These are phyloP conservation scores for Rhizopogon vinicolor DNA, from an alignment of 768 basidiomycete genomes.

Conservation along the genomic window DNA sequence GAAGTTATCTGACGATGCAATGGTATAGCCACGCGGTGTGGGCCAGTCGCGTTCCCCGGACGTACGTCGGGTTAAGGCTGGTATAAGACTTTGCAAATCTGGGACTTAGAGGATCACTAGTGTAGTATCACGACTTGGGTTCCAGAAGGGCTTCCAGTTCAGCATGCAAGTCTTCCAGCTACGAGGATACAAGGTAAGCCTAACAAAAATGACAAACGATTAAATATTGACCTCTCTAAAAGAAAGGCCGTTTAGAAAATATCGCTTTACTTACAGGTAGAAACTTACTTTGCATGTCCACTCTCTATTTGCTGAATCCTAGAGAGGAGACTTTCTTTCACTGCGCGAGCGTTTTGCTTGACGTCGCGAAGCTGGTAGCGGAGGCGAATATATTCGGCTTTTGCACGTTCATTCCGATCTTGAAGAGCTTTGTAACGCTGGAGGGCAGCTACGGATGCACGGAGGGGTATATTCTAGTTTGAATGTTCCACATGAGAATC, in stretches of 20 bases:
- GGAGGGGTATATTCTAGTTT: constrained; percentile 28
- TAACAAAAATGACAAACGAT: not conserved
- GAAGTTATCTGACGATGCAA: too few species aligned
- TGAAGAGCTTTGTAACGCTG: constrained; percentile 35
- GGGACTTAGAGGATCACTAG: constrained; percentile 39
- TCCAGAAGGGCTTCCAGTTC: constrained; percentile 33
- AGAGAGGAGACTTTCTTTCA: constrained; percentile 31
- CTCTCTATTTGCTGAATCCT: constrained; percentile 29
- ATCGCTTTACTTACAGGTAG: not conserved
- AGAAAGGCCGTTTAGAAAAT: not conserved
- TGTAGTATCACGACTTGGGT: constrained; percentile 24
- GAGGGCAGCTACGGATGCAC: constrained; percentile 28
- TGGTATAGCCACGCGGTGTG: too few species aligned
- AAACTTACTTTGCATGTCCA: constrained; percentile 22
- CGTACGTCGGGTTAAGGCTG: too few species aligned
- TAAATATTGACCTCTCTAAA: constrained; percentile 2
- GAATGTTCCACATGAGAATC: constrained; percentile 17
- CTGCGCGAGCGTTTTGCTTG: constrained; percentile 25
- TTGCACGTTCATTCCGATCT: constrained; percentile 27
- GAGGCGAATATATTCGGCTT: constrained; percentile 25
- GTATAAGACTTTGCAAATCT: too few species aligned
- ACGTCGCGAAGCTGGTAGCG: constrained; percentile 25
- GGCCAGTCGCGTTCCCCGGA: too few species aligned
- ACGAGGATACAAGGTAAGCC: constrained; percentile 17
- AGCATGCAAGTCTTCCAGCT: constrained; percentile 29